These are phyloP conservation scores for Triticum monococcum DNA, from an alignment of 176 grass and related monocot species.

Conservation along the genomic window DNA sequence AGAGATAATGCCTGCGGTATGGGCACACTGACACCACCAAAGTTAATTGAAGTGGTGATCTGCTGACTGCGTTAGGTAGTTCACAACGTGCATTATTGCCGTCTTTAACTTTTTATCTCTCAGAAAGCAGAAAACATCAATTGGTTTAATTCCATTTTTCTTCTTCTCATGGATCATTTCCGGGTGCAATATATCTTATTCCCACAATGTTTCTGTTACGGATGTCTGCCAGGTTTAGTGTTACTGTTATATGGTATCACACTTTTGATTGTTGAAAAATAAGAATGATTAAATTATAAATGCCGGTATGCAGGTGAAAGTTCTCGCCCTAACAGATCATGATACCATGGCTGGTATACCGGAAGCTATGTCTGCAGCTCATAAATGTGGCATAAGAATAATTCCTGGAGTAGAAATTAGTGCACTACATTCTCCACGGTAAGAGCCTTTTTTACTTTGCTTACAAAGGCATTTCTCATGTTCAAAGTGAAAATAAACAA, in stretches of 20 bases:
- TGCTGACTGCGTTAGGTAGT: not conserved
- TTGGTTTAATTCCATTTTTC: not conserved
- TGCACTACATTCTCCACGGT: conserved; percentile 75
- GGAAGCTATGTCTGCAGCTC: conserved; percentile 68
- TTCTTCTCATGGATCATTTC: not conserved
- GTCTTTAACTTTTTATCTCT: not conserved
- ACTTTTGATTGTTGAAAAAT: conserved; percentile 20
- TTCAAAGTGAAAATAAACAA: conserved; percentile 5
- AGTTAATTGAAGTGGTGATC: not conserved
- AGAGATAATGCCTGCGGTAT: not conserved
- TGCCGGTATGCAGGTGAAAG: conserved; percentile 61
- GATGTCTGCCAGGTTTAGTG: not conserved
- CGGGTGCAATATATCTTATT: not conserved
- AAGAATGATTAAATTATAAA: conserved; percentile 35
- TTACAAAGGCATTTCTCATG: not conserved
- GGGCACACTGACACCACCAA: not conserved
- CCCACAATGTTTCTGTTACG: not conserved
- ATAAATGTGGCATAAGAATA: conserved; percentile 81
- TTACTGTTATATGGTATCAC: not conserved
- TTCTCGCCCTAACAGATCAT: conserved; percentile 95
- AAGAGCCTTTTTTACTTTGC: not conserved
- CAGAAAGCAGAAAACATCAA: not conserved
- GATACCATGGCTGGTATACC: conserved; percentile 92
- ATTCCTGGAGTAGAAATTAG: conserved; percentile 96
- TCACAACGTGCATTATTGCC: not conserved